Evolutionary conservation across 2,329 filamentous ascomycete genomes (phyloP).

Genomic region (Knufia fluminis): DNA sequence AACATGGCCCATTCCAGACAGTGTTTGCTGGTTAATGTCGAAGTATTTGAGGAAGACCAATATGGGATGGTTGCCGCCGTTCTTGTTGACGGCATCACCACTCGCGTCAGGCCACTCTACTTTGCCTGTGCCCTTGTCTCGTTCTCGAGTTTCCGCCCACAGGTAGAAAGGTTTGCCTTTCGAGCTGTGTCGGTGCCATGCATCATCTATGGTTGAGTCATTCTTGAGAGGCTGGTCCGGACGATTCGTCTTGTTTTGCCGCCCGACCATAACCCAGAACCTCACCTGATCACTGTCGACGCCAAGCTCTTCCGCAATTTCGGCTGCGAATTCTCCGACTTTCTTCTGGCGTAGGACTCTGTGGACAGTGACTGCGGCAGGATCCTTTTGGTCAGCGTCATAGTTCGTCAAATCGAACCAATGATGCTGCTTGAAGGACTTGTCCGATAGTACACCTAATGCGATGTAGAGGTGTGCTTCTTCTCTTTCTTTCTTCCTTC

Average conservation of each 20-base stretch:
- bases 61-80: constrained; percentile 46
- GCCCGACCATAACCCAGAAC: constrained; percentile 96
- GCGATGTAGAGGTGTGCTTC: constrained; percentile 90
- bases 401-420: constrained; percentile 73
- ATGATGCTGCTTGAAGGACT: constrained; percentile 70
- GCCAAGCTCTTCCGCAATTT: constrained; percentile 61
- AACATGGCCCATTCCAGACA: constrained; percentile 70
- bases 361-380: constrained; percentile 62
- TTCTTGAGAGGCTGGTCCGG: constrained; percentile 83
- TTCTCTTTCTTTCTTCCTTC: constrained; percentile 75
- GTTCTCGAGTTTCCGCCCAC: constrained; percentile 68
- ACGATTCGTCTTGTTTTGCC: constrained; percentile 91
- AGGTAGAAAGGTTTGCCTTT: constrained; percentile 62
- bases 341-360: constrained; percentile 66
- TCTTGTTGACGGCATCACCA: constrained; percentile 13
- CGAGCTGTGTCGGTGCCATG: constrained; percentile 58
- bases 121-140: constrained; percentile 60
- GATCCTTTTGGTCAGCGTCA: constrained; percentile 53
- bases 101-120: constrained; percentile 53
- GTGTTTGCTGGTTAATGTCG: constrained; percentile 63
- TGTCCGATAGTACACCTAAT: constrained; percentile 70
- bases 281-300: constrained; percentile 62
- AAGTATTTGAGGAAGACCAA: constrained; percentile 91
- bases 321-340: constrained; percentile 62
- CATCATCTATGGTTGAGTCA: constrained; percentile 69